Base-by-base conservation (phyloP, 1,139 yeast genomes). In the Blastobotrys malaysiensis region DNA sequence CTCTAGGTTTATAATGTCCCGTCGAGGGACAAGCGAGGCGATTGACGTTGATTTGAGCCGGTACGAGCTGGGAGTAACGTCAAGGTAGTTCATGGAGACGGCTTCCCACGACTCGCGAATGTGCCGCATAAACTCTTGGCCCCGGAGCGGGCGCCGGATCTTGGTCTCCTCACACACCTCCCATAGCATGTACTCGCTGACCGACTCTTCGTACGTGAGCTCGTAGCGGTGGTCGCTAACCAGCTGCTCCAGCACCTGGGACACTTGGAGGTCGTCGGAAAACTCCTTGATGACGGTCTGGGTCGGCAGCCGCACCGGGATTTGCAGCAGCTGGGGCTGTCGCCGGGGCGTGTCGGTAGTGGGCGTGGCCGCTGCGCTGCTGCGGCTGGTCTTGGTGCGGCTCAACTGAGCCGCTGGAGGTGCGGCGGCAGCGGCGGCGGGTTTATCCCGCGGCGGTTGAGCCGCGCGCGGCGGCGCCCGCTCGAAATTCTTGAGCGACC, bases 11-110 rank as follows among this genome's bases (percentile, higher is more conserved):
- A 67, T 52, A 54, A 69, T 59, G 55, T 68, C 72, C 4, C 72
- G 61, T 2, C 72, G 64, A 3, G 72, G 71, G 24, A 63, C 64
- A 20, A 69, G 58, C 22, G 64, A 65, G 18, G 72, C 72, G 16
- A 67, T 57, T 20, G 70, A 65, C 19, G 54, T 55, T 24, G 57
- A 57, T 49, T 67, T 69, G 43, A 66, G 54, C 22, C 59, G 51
- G 39, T 3, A 3, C 14, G 61, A 55, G 21, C 66, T 60, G 11
- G 65, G 53, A 13, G 64, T 63, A 13, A 65, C 61, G 50, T 60
- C 58, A 14, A 68, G 54, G 52, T 56, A 63, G 54, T 52, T 57
- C 22, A 18, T 18, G 14, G 52, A 31, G 18, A 44, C 49, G 16
- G 45, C 39, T 43, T 57, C 58, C 69, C 69, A 65, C 13, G 65